Conservation (phyloP, 257 asterid species). For the Plantago major region DNA sequence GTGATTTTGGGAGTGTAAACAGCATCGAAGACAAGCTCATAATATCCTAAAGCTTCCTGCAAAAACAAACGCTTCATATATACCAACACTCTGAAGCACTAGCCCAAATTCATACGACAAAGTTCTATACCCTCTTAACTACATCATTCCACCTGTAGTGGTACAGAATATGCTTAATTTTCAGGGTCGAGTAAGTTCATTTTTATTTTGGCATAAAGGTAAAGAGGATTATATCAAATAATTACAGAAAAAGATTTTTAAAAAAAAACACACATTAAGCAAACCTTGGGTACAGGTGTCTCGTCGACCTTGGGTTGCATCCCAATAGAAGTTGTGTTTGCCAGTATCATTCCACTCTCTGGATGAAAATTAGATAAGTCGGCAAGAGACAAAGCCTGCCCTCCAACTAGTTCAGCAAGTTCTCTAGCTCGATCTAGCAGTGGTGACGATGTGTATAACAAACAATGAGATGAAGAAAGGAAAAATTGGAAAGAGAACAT, state of each 20-base stretch:
- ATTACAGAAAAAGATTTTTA: not conserved
- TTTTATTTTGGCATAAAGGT: not conserved
- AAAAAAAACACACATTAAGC: slow-evolving; percentile 6
- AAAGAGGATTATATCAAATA: not conserved
- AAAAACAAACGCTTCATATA: slow-evolving; percentile 8
- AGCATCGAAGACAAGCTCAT: slow-evolving; percentile 84
- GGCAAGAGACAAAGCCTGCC: slow-evolving; percentile 69
- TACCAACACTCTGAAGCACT: slow-evolving; percentile 1
- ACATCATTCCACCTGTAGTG: no score
- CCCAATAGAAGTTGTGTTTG: slow-evolving; percentile 94
- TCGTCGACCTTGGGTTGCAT: slow-evolving; percentile 94
- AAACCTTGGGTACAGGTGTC: slow-evolving; percentile 84
- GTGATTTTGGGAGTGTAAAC: slow-evolving; percentile 91
- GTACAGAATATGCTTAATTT: not conserved
- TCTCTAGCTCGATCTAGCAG: slow-evolving; percentile 75
- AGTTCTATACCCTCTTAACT: no score
- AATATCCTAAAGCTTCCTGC: slow-evolving; percentile 73
- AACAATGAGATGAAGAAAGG: slow-evolving; percentile 1
- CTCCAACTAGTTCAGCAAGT: slow-evolving; percentile 76
- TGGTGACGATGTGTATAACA: slow-evolving; percentile 1
- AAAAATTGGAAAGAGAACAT: not conserved
- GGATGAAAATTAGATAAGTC: slow-evolving; percentile 70
- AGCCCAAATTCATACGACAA: not conserved
- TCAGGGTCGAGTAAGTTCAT: not conserved
- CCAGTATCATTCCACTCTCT: slow-evolving; percentile 87